phyloP scores from a whole-genome alignment of 129 eudicot genomes.

The Rutidosis leptorrhynchoides region DNA sequence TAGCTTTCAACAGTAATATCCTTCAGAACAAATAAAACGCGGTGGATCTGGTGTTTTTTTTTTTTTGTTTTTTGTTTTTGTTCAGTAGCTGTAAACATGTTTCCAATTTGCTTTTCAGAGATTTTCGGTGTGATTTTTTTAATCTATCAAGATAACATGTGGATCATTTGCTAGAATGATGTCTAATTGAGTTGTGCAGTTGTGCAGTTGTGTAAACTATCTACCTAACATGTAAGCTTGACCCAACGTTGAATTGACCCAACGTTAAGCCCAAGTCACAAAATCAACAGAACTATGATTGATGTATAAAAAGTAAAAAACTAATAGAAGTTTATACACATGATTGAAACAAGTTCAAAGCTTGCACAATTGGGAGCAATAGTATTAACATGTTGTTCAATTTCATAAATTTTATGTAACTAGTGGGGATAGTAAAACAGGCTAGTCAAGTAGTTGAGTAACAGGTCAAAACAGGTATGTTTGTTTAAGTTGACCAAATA shows the following conservation, averaged over 20 bases:
- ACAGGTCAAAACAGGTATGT: background rate
- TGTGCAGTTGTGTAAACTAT: background rate
- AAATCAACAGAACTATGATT: background rate
- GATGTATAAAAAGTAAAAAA: background rate
- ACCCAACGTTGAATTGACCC: background rate
- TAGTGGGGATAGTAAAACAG: background rate
- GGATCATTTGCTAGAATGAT: constrained; percentile 6
- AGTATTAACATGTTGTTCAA: background rate
- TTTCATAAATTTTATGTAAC: background rate
- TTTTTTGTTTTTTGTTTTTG: background rate
- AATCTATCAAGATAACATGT: background rate
- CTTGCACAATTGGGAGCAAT: background rate
- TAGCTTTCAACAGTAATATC: background rate
- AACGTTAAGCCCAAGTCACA: background rate
- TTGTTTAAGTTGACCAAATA: no score
- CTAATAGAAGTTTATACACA: constrained; percentile 14
- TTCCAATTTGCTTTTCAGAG: background rate
- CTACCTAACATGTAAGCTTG: background rate
- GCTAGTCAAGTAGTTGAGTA: no score
- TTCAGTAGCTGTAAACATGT: background rate
- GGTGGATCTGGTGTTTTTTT: background rate
- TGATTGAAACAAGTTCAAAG: constrained; percentile 6
- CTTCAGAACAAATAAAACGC: background rate
- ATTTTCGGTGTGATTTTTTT: background rate
- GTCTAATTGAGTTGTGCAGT: no score